Base-by-base conservation (phyloP, 257 asterid genomes). In the Fraxinus pennsylvanica region DNA sequence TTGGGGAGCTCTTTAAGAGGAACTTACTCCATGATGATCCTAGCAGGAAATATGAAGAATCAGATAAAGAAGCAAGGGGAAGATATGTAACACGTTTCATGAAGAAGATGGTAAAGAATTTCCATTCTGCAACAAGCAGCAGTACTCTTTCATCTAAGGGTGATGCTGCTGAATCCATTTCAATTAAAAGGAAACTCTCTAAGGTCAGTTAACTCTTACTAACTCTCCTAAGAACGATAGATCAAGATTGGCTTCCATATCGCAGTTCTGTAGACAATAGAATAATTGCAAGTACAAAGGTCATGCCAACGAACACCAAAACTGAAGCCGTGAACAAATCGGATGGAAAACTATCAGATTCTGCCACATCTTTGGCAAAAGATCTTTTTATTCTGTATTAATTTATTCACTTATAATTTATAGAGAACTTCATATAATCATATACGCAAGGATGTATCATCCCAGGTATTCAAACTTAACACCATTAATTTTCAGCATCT, bases 21-120 rank as follows among this genome's bases (percentile, higher is more conserved):
- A 81, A 74, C 78, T 69, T 66, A 30, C 57, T 38, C 73, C 57
- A 80, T 39, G 84, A 83, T 47, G 81, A 86, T 77, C 76, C 74
- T 50, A 63, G n/a, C 63, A 82, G 74, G 77, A 84, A 82, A 81
- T 33, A 72, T 43, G 87, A 82, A 72, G 82, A 41, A 78, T 81
- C 45, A 66, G 85, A 84, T 82, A 82, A 82, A 76, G 85, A 66
- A 75, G 73, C 61, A 9, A 85, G 82, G 81, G 83, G 70, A 84
- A 77, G 75, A 57, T 74, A 76, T 43, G 78, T 77, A 15, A 69
- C 81, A 21, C 83, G 74, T 76, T 88, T 92, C 85, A 80, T 94
- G 87, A 91, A 90, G 87, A 92, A 85, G 79, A 74, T 88, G 86
- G 84, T 87, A 85, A 91, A 86, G 86, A 94, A 85, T 76, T 80